Conservation (phyloP, 495 filamentous ascomycete species). For the Aspergillus sclerotiicarbonarius region DNA sequence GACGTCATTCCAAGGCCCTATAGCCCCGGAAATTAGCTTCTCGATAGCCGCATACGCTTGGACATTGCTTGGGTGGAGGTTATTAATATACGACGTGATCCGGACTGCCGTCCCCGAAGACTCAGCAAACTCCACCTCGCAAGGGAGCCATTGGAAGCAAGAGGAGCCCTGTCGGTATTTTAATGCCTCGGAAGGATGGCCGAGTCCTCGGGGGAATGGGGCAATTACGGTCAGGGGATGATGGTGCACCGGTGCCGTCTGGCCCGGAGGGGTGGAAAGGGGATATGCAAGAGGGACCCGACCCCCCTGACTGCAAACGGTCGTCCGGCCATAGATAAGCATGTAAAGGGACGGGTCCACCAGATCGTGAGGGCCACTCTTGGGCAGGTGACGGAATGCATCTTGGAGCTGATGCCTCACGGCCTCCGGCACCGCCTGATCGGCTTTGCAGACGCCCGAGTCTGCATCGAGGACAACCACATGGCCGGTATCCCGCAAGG, state of each 20-base stretch:
- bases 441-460: background rate
- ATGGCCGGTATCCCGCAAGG: background rate
- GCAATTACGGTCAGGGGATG: background rate
- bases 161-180: background rate
- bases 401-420: background rate
- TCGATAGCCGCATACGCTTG: slow-evolving; percentile 14
- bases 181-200: background rate
- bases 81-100: slow-evolving; percentile 55
- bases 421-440: background rate
- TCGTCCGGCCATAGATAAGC: background rate
- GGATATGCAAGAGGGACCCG: background rate
- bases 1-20: slow-evolving; percentile 16
- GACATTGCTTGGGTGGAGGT: slow-evolving; percentile 47
- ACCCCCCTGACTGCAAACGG: background rate
- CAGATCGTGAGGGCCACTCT: background rate
- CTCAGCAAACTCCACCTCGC: slow-evolving; percentile 45
- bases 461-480: background rate
- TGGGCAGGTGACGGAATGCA: background rate
- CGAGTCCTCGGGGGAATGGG: background rate
- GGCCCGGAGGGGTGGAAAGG: background rate
- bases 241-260: background rate
- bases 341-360: slow-evolving; percentile 1
- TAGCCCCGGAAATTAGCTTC: slow-evolving; percentile 12
- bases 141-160: slow-evolving; percentile 55
- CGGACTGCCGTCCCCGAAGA: slow-evolving; percentile 14